Evolutionary conservation across 768 basidiomycete species (phyloP).

Genomic region (Epithele typhae): DNA sequence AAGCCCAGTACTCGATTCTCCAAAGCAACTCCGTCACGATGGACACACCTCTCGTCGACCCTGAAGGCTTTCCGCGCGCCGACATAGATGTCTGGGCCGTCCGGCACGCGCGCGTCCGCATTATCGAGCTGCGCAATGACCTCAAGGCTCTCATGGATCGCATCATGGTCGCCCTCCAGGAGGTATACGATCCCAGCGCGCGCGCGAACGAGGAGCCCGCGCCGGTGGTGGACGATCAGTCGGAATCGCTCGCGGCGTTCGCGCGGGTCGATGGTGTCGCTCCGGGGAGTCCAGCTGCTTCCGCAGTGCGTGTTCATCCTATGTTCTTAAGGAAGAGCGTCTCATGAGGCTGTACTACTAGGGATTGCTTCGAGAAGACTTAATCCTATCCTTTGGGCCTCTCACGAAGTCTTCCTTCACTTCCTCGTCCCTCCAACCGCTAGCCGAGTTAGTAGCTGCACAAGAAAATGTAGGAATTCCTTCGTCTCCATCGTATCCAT

Average conservation of each 20-base stretch:
- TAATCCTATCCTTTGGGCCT: conserved; percentile 69
- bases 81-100: conserved; percentile 85
- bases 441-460: conserved; percentile 69
- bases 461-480: conserved; percentile 67
- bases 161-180: conserved; percentile 65
- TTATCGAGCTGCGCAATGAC: conserved; percentile 84
- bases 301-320: conserved; percentile 54
- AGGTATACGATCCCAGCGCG: conserved; percentile 50
- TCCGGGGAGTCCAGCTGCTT: conserved; percentile 74
- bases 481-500: not conserved
- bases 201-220: conserved; percentile 19
- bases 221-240: not conserved
- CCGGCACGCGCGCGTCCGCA: conserved; percentile 64
- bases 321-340: not conserved
- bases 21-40: conserved; percentile 59
- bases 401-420: conserved; percentile 52
- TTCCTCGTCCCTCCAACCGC: conserved; percentile 53
- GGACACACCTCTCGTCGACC: conserved; percentile 73
- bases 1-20: conserved; percentile 57
- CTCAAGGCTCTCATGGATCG: conserved; percentile 57
- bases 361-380: conserved; percentile 67
- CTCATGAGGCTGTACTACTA: conserved; percentile 29
- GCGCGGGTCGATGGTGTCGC: conserved; percentile 82
- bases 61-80: conserved; percentile 84
- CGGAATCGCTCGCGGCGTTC: conserved; percentile 45